Conservation (phyloP, 345 rosid species). For the Citrus glauca region DNA sequence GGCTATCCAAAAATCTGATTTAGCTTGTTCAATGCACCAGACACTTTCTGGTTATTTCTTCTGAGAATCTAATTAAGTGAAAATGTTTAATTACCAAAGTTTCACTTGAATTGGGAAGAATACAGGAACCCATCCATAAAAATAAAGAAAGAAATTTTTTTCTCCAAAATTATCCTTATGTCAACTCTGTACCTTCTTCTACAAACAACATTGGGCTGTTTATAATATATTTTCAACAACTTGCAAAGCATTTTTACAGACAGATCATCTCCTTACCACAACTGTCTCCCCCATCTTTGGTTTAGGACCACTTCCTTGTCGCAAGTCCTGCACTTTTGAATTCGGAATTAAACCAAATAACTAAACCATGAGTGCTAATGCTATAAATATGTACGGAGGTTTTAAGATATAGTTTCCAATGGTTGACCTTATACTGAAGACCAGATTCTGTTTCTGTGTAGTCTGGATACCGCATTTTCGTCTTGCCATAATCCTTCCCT, state of each 20-base stretch:
- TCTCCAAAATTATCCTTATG: background rate
- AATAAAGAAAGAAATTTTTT: background rate
- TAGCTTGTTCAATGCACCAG: background rate
- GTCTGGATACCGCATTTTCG: constrained; percentile 86
- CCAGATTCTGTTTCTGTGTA: constrained; percentile 79
- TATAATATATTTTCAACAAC: background rate
- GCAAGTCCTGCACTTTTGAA: constrained; percentile 64
- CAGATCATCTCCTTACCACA: constrained; percentile 51
- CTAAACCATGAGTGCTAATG: background rate
- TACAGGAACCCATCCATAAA: background rate
- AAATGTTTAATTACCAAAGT: background rate
- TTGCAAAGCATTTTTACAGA: background rate
- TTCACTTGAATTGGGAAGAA: background rate
- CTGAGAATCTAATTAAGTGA: background rate
- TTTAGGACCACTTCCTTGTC: constrained; percentile 70
- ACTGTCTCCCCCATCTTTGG: constrained; percentile 80
- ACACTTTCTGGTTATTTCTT: background rate
- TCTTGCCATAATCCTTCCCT: constrained; percentile 93
- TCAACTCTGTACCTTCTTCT: background rate
- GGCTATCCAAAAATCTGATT: background rate
- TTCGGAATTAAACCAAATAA: constrained; percentile 20
- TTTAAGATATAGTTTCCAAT: constrained; percentile 2
- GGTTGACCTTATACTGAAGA: constrained; percentile 89
- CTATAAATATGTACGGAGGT: background rate
- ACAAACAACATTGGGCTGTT: background rate